These are phyloP conservation scores for Brassica nigra DNA, from an alignment of 345 rosid genomes.

Conservation along the genomic window DNA sequence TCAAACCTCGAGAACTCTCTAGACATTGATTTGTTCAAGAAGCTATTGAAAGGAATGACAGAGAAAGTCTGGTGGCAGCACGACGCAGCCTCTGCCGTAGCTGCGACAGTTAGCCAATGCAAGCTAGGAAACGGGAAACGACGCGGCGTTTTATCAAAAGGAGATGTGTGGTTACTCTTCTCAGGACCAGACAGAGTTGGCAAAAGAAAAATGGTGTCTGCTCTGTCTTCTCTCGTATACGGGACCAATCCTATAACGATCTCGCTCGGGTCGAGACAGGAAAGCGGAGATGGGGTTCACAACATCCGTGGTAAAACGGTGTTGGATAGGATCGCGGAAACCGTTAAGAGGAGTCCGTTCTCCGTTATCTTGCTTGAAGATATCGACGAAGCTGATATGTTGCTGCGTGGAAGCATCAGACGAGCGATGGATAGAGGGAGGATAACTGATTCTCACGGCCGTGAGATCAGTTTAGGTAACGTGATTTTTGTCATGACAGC, in stretches of 20 bases:
- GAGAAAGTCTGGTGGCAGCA: slow-evolving; percentile 96
- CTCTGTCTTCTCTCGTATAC: slow-evolving; percentile 65
- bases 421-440: slow-evolving; percentile 93
- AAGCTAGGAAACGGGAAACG: slow-evolving; percentile 70
- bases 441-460: slow-evolving; percentile 83
- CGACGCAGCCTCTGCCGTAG: slow-evolving; percentile 84
- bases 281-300: slow-evolving; percentile 45
- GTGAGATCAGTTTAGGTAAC: slow-evolving; percentile 89
- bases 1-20: slow-evolving; percentile 45
- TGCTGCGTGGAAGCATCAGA: slow-evolving; percentile 74
- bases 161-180: slow-evolving; percentile 87
- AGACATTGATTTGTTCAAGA: slow-evolving; percentile 76
- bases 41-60: slow-evolving; percentile 72
- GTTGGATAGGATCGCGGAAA: slow-evolving; percentile 82
- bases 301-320: slow-evolving; percentile 85
- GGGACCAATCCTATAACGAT: slow-evolving; percentile 58
- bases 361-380: slow-evolving; percentile 88
- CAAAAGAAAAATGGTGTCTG: slow-evolving; percentile 84
- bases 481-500: slow-evolving; percentile 86
- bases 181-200: slow-evolving; percentile 84
- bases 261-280: slow-evolving; percentile 64
- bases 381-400: slow-evolving; percentile 77
- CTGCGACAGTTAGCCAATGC: slow-evolving; percentile 71
- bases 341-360: slow-evolving; percentile 78
- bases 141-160: slow-evolving; percentile 57